A percentile compares a stretch with the other conserved stretches of the same genome.
These are phyloP conservation scores for Tylopilus balloui DNA, from an alignment of 768 basidiomycete genomes.

Conservation along the genomic window DNA sequence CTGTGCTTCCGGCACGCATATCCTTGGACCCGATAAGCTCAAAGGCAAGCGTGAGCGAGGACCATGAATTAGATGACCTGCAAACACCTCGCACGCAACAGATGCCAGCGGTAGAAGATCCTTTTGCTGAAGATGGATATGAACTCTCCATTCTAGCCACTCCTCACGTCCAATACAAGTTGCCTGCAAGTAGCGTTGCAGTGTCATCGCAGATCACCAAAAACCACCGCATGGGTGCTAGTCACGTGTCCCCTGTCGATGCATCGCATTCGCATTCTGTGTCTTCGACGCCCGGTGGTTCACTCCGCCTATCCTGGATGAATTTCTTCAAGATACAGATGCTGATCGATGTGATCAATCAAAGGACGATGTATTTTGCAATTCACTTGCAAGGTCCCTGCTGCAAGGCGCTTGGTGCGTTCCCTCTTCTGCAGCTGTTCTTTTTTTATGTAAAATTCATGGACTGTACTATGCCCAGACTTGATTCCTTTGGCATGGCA, in stretches of 20 bases:
- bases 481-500: too few relatives aligned
- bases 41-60: slow-evolving; percentile 25
- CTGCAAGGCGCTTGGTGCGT: too few relatives aligned
- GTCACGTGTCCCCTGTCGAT: not conserved
- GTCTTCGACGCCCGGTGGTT: not conserved
- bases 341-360: too few relatives aligned
- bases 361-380: too few relatives aligned
- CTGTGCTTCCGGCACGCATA: slow-evolving; percentile 26
- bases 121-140: slow-evolving; percentile 4
- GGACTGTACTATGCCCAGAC: too few relatives aligned
- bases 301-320: too few relatives aligned
- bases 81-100: not conserved
- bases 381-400: too few relatives aligned
- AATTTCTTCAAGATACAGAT: too few relatives aligned
- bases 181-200: not conserved
- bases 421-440: too few relatives aligned
- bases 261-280: not conserved
- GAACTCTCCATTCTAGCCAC: slow-evolving; percentile 16
- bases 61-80: slow-evolving; percentile 27
- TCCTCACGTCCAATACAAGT: not conserved
- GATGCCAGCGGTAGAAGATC: not conserved
- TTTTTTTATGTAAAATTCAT: too few relatives aligned
- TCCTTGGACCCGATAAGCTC: slow-evolving; percentile 31
- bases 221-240: not conserved
- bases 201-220: not conserved